These are phyloP conservation scores for Aspergillus cejpii DNA, from an alignment of 2,329 filamentous ascomycete species.

Conservation along the genomic window DNA sequence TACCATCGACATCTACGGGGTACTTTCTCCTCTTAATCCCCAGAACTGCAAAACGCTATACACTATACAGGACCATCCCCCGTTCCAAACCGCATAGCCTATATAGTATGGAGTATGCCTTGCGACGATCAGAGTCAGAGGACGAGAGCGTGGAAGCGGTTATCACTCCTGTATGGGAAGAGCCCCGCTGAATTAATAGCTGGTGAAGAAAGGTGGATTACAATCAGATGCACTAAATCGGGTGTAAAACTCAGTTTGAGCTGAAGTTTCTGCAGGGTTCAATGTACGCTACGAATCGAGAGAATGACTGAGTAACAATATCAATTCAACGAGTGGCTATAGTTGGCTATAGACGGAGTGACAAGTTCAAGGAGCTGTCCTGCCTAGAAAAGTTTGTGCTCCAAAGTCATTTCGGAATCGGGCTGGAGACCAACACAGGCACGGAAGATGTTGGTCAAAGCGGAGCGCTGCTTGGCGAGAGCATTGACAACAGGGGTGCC, in stretches of 20 bases:
- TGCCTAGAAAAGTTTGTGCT: slow-evolving; percentile 85
- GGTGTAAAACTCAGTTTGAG: too few species aligned
- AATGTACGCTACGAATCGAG: too few species aligned
- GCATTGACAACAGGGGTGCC: slow-evolving; percentile 95
- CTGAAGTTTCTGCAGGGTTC: too few species aligned
- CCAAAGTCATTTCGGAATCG: slow-evolving; percentile 96
- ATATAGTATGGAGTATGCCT: too few species aligned
- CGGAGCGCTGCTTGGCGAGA: slow-evolving; percentile 89
- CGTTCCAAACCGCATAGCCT: too few species aligned
- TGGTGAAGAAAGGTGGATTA: slow-evolving; percentile 60
- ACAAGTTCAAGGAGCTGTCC: neutral
- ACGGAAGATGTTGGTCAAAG: slow-evolving; percentile 96
- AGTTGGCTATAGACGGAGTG: slow-evolving; percentile 18
- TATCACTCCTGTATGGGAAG: slow-evolving; percentile 71
- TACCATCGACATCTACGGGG: too few species aligned
- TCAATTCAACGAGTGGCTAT: slow-evolving; percentile 24
- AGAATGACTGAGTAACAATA: too few species aligned
- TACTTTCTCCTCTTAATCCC: too few species aligned
- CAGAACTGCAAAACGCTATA: too few species aligned
- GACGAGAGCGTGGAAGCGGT: slow-evolving; percentile 63
- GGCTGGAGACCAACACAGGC: slow-evolving; percentile 94
- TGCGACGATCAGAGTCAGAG: slow-evolving; percentile 60
- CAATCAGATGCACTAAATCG: too few species aligned
- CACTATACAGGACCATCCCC: too few species aligned
- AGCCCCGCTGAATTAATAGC: slow-evolving; percentile 64